phyloP scores from a whole-genome alignment of 495 filamentous ascomycete species.

The Penicillium parvum region DNA sequence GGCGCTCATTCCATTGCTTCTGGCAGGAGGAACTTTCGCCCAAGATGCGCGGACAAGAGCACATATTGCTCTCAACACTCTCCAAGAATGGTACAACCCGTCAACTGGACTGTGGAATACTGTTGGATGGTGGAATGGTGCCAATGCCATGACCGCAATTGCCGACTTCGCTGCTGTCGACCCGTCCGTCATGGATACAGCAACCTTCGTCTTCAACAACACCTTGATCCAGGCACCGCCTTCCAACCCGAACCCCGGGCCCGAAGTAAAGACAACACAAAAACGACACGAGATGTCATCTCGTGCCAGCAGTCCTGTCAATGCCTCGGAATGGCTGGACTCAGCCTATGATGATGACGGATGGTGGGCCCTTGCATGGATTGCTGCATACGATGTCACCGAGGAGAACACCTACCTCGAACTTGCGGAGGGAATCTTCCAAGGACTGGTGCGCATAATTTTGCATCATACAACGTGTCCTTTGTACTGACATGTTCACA shows the following conservation, averaged over 20 bases:
- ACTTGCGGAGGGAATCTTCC: slow-evolving; percentile 56
- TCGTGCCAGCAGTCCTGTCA: slow-evolving; percentile 8
- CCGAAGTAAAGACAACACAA: slow-evolving; percentile 11
- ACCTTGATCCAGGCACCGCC: slow-evolving; percentile 31
- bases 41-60: slow-evolving; percentile 33
- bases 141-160: slow-evolving; percentile 61
- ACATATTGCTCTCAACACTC: slow-evolving; percentile 39
- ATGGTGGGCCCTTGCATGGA: slow-evolving; percentile 69
- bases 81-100: slow-evolving; percentile 62
- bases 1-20: slow-evolving; percentile 4
- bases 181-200: slow-evolving; percentile 21
- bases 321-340: slow-evolving; percentile 44
- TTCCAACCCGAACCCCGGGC: slow-evolving; percentile 23
- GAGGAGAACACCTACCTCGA: slow-evolving; percentile 49
- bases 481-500: slow-evolving; percentile 7
- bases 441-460: slow-evolving; percentile 45
- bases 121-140: slow-evolving; percentile 73
- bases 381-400: slow-evolving; percentile 61
- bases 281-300: not conserved
- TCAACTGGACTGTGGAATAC: slow-evolving; percentile 61
- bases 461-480: not conserved
- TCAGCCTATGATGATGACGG: slow-evolving; percentile 67
- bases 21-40: slow-evolving; percentile 9
- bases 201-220: slow-evolving; percentile 40
- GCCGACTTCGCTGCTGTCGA: slow-evolving; percentile 56